phyloP scores from a whole-genome alignment of 1,139 yeast species.

The Yamadazyma triangularis region DNA sequence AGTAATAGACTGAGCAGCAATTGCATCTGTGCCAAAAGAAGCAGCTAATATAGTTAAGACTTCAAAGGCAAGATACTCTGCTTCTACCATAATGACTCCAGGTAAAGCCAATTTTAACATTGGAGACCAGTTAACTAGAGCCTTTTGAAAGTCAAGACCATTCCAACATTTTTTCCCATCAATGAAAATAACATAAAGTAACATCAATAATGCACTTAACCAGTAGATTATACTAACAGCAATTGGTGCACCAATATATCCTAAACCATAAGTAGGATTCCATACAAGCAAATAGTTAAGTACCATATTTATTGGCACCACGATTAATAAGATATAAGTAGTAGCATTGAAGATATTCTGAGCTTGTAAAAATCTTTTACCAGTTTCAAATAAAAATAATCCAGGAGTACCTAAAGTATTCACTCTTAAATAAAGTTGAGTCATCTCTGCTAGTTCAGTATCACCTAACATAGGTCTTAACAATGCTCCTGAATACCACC shows the following conservation, averaged over 20 bases:
- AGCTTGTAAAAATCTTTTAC: conserved; percentile 39
- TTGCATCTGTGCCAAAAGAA: conserved; percentile 42
- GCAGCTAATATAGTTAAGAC: conserved; percentile 64
- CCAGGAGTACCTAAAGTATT: conserved; percentile 34
- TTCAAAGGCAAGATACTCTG: conserved; percentile 85
- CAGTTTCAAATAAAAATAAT: conserved; percentile 34
- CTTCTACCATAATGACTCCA: conserved; percentile 80
- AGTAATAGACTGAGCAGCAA: conserved; percentile 46
- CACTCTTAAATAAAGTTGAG: conserved; percentile 28
- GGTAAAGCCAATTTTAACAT: conserved; percentile 70
- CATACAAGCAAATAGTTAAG: conserved; percentile 51
- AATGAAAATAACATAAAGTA: conserved; percentile 48
- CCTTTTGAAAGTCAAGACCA: conserved; percentile 43
- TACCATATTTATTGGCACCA: conserved; percentile 33
- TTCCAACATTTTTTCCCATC: conserved; percentile 73
- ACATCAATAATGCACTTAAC: conserved; percentile 51
- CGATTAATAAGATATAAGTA: conserved; percentile 30
- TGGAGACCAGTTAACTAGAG: conserved; percentile 54
- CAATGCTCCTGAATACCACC: conserved; percentile 34
- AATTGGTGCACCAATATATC: conserved; percentile 65
- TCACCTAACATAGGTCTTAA: conserved; percentile 27
- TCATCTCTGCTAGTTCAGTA: conserved; percentile 24
- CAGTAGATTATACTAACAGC: conserved; percentile 63
- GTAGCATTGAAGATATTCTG: conserved; percentile 39
- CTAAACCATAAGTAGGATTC: conserved; percentile 45